A percentile compares a stretch with the other conserved stretches of the same genome.
Conservation (phyloP, 306 rosid species). For the Lagenaria siceraria region DNA sequence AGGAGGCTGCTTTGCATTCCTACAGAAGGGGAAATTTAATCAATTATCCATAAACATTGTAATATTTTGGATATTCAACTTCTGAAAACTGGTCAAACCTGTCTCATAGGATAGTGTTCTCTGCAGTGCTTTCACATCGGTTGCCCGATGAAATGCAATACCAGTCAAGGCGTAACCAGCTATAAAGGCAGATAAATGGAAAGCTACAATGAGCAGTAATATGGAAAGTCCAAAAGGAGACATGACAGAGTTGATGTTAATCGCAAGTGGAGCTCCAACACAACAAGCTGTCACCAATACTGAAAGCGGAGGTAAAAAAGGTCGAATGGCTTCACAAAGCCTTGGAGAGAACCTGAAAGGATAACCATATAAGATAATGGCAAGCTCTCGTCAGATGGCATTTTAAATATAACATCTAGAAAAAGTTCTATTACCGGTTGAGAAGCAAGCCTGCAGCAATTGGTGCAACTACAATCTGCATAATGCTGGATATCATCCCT, state of each 20-base stretch:
- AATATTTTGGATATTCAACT: conserved; percentile 6
- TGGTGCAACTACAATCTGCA: conserved; percentile 81
- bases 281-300: conserved; percentile 76
- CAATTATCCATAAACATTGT: neutral
- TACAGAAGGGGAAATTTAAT: conserved; percentile 18
- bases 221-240: conserved; percentile 64
- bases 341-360: conserved; percentile 62
- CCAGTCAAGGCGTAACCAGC: conserved; percentile 70
- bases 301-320: conserved; percentile 75
- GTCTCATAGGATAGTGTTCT: conserved; percentile 88
- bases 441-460: conserved; percentile 73
- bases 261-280: conserved; percentile 95
- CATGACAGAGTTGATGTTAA: conserved; percentile 57
- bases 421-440: conserved; percentile 40
- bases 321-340: conserved; percentile 53
- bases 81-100: conserved; percentile 29
- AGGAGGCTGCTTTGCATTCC: conserved; percentile 99
- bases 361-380: conserved; percentile 8
- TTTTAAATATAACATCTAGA: conserved; percentile 4
- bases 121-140: conserved; percentile 61
- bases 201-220: conserved; percentile 49
- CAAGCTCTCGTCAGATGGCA: conserved; percentile 5
- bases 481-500: conserved; percentile 92
- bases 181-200: conserved; percentile 62
- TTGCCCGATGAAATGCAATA: conserved; percentile 34